Conservation (phyloP, 2,329 filamentous ascomycete species). For the Ilyonectria destructans region DNA sequence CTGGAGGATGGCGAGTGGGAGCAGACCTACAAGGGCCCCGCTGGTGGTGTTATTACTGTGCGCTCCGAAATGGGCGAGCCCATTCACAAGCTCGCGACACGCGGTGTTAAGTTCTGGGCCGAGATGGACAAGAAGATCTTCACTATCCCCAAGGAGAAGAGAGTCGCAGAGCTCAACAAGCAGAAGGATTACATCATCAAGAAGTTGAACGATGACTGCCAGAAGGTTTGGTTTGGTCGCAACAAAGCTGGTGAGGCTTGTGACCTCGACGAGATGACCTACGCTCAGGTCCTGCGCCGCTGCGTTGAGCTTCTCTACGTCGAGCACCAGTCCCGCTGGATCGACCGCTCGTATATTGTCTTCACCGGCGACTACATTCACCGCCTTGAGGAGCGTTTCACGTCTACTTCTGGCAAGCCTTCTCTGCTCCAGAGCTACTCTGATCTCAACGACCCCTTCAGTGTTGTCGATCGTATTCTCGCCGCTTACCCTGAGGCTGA, state of each 20-base stretch:
- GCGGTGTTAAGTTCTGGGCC: conserved; percentile 96
- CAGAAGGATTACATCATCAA: conserved; percentile 93
- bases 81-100: conserved; percentile 98
- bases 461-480: conserved; percentile 84
- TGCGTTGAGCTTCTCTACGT: conserved; percentile 94
- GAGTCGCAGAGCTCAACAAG: conserved; percentile 89
- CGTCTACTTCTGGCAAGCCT: conserved; percentile 77
- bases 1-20: conserved; percentile 90
- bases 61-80: conserved; percentile 99
- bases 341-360: conserved; percentile 85
- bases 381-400: conserved; percentile 97
- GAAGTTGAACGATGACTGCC: conserved; percentile 96
- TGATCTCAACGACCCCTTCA: conserved; percentile 88
- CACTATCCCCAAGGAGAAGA: conserved; percentile 94
- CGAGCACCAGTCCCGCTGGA: conserved; percentile 92
- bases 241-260: conserved; percentile 86
- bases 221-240: conserved; percentile 96
- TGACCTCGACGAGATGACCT: conserved; percentile 97
- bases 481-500: conserved; percentile 89
- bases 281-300: conserved; percentile 87
- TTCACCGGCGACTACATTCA: conserved; percentile 97
- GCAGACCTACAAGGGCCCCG: conserved; percentile 91
- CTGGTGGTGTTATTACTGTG: conserved; percentile 96
- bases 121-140: conserved; percentile 99
- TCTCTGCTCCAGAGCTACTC: conserved; percentile 92